Conservation (phyloP, 2,329 filamentous ascomycete species). For the Xylaria digitata region DNA sequence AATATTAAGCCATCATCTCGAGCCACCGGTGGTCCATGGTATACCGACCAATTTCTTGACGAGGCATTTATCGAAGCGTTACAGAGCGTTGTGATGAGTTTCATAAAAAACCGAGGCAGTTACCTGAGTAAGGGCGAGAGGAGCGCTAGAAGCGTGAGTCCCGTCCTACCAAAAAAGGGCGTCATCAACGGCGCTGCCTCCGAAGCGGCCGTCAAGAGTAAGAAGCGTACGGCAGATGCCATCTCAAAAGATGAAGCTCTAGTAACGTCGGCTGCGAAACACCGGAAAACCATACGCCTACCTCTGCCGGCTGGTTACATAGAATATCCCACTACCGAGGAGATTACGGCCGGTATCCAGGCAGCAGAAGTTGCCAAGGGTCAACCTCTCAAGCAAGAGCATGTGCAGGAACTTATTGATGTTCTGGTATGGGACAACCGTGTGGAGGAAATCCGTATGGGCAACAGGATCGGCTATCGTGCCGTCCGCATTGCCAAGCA, state of each 20-base stretch:
- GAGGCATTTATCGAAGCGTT: constrained; percentile 86
- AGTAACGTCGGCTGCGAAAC: constrained; percentile 47
- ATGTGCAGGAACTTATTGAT: constrained; percentile 87
- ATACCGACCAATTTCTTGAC: constrained; percentile 90
- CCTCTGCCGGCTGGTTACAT: constrained; percentile 74
- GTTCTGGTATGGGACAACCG: constrained; percentile 90
- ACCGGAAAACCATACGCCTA: constrained; percentile 53
- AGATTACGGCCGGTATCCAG: constrained; percentile 81
- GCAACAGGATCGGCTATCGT: constrained; percentile 63
- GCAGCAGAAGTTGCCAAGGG: constrained; percentile 76
- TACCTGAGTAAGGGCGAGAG: constrained; percentile 51
- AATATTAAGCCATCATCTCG: constrained; percentile 87
- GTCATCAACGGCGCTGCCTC: constrained; percentile 62
- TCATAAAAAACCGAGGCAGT: constrained; percentile 51
- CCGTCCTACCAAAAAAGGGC: constrained; percentile 67
- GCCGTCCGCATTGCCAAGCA: constrained; percentile 62
- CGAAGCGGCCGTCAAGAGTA: constrained; percentile 55
- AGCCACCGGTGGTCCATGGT: constrained; percentile 94
- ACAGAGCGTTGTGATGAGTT: constrained; percentile 57
- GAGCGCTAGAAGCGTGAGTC: constrained; percentile 49
- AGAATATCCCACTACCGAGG: constrained; percentile 81
- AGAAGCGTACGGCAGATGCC: constrained; percentile 64
- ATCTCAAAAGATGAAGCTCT: constrained; percentile 55
- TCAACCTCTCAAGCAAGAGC: constrained; percentile 75
- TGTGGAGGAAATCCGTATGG: constrained; percentile 72